These are phyloP conservation scores for Podaxis sp. DNA, from an alignment of 768 basidiomycete species.

Conservation along the genomic window DNA sequence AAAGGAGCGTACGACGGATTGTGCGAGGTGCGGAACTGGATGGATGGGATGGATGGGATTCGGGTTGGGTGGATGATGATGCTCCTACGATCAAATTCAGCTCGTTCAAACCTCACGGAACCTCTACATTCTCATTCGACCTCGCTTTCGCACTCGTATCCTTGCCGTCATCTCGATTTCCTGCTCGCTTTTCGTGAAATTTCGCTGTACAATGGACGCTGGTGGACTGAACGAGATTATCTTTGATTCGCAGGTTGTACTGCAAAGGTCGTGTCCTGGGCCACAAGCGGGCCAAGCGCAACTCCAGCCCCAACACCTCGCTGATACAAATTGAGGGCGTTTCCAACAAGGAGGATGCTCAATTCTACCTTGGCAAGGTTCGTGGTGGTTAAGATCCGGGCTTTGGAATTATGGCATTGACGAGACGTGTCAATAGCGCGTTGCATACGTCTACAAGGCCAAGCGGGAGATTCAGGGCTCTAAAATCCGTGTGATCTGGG, in stretches of 20 bases:
- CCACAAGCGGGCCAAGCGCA: slow-evolving; percentile 98
- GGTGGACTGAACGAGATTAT: slow-evolving; percentile 19
- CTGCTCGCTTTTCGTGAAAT: background rate
- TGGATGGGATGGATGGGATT: slow-evolving; percentile 41
- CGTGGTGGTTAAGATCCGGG: slow-evolving; percentile 22
- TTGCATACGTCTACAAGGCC: slow-evolving; percentile 98
- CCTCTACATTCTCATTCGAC: slow-evolving; percentile 3
- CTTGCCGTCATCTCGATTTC: background rate
- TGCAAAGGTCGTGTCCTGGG: slow-evolving; percentile 95
- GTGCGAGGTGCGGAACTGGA: slow-evolving; percentile 28
- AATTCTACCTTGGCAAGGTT: slow-evolving; percentile 99
- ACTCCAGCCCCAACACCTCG: slow-evolving; percentile 93
- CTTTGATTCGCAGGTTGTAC: slow-evolving; percentile 69
- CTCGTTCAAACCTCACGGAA: slow-evolving; percentile 11
- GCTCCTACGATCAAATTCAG: background rate
- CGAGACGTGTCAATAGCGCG: slow-evolving; percentile 53
- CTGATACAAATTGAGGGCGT: slow-evolving; percentile 98
- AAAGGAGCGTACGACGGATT: slow-evolving; percentile 20
- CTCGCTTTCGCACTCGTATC: background rate
- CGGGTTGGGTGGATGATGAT: slow-evolving; percentile 31
- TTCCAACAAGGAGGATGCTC: slow-evolving; percentile 87
- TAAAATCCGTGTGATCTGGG: slow-evolving; percentile 98
- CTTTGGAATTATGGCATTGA: slow-evolving; percentile 2
- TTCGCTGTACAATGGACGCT: slow-evolving; percentile 1
- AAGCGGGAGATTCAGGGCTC: slow-evolving; percentile 93